A percentile compares a stretch with the other conserved stretches of the same genome.
Evolutionary conservation across 352 stramenopile genomes (phyloP).

Genomic region (Hyaloperonospora brassicae): DNA sequence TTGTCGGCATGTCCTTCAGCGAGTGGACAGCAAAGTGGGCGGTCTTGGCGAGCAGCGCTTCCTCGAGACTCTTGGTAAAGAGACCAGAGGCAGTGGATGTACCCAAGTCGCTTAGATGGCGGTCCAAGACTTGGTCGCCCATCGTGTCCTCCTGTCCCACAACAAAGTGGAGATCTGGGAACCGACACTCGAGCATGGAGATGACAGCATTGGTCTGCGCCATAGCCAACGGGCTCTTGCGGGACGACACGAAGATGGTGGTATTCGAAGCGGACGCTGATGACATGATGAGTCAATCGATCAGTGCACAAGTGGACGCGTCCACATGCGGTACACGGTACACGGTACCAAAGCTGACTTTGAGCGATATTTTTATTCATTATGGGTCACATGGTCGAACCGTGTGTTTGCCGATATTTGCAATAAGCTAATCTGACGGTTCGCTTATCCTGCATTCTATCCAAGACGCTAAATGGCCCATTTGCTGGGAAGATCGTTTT

Average conservation of each 20-base stretch:
- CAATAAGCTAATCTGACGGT: no score
- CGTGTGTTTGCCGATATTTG: no score
- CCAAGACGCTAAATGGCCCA: no score
- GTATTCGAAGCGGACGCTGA: conserved; percentile 15
- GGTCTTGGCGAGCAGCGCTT: conserved; percentile 52
- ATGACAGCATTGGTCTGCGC: conserved; percentile 83
- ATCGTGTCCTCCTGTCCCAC: conserved; percentile 76
- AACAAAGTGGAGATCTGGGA: conserved; percentile 64
- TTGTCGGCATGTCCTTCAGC: conserved; percentile 87
- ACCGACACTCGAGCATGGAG: conserved; percentile 57
- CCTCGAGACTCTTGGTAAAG: conserved; percentile 88
- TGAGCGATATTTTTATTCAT: no score
- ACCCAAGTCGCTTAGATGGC: conserved; percentile 69
- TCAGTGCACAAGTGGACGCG: no score
- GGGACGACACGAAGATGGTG: conserved; percentile 77
- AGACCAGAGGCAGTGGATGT: conserved; percentile 58
- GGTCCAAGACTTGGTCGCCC: conserved; percentile 73
- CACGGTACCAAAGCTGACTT: no score
- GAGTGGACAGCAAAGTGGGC: conserved; percentile 84
- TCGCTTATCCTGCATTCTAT: no score
- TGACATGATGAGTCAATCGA: no score
- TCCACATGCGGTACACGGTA: no score
- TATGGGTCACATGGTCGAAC: no score
- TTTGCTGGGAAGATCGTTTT: no score
- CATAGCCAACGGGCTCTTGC: conserved; percentile 86